Evolutionary conservation across 177 flowering plant species (phyloP), one percentile per base, ranked within the genome.

Genomic region (Tripterygium wilfordii): DNA sequence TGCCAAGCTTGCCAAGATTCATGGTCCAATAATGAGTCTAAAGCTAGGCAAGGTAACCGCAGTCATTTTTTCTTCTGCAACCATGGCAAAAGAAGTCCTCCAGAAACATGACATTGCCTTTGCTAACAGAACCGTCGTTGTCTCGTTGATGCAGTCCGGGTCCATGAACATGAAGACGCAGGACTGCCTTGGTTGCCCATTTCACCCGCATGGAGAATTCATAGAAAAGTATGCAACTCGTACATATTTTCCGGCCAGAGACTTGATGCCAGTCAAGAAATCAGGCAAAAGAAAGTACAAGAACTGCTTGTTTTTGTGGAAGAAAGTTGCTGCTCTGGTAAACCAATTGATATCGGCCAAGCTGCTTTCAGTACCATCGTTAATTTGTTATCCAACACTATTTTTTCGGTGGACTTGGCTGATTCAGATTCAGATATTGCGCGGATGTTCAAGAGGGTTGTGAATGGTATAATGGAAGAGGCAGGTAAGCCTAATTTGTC

Each of bases 11-110:
- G 75, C 85, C 50, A 47, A 66, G 29, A 36, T 14, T 1, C 35
- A 81, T 55, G 91, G 88, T 28, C 78, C 83, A 1, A 21, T 79
- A 1, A 71, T 74, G 77, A 57, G 58, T 27, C 64, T 82, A 1
- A 60, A 60, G 36, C 77, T 84, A 0, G 88, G 85, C 43, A 29
- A 29, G 25, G 5, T 60, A 8, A 69, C 74, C 32, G 73, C 80
- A 0, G 36, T 82, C 0, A 73, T 79, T 21, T 48, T 70, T 10
- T 71, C 86, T 17, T 79, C 88, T 0, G 25, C 84, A 5, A 21
- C 31, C 28, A 43, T 62, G 43, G 92, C 78, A 18, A 67, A 55
- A 52, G 70, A 76, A 53, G 57, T 81, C 38, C 66, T 80, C 23
- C 90, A 68, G 12, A 78, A 60, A 18, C 62, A 80, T 1, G 90